Evolutionary conservation across 768 basidiomycete species (phyloP).

Genomic region (Lentinula sp.): DNA sequence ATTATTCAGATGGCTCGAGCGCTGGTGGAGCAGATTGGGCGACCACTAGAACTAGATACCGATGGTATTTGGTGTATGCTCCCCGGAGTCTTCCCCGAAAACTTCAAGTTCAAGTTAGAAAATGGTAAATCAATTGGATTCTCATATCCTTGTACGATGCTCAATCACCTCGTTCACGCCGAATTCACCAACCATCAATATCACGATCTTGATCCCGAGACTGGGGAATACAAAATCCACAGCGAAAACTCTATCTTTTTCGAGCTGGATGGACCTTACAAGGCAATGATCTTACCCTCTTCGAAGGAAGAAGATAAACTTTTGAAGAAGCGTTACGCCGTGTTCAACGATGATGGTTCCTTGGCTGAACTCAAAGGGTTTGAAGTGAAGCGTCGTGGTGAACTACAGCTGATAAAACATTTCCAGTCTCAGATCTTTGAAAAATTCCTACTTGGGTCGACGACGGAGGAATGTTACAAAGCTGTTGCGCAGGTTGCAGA

Average conservation of each 20-base stretch:
- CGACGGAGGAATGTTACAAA: conserved; percentile 92
- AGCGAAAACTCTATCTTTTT: conserved; percentile 99
- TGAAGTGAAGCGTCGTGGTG: conserved; percentile 96
- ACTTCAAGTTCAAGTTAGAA: conserved; percentile 89
- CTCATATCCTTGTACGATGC: conserved; percentile 99
- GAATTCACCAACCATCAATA: conserved; percentile 98
- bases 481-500: conserved; percentile 92
- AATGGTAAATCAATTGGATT: conserved; percentile 85
- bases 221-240: conserved; percentile 79
- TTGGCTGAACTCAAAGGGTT: conserved; percentile 99
- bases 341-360: conserved; percentile 96
- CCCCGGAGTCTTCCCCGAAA: conserved; percentile 95
- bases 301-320: conserved; percentile 99
- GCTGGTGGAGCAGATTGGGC: conserved; percentile 94
- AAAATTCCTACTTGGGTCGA: conserved; percentile 89
- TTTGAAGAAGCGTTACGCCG: conserved; percentile 97
- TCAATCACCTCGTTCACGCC: conserved; percentile 95
- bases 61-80: conserved; percentile 99
- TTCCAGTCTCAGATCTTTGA: conserved; percentile 99
- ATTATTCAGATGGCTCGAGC: conserved; percentile 99
- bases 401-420: conserved; percentile 97
- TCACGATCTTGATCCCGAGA: conserved; percentile 82
- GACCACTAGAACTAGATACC: conserved; percentile 95
- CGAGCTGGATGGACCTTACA: conserved; percentile 97
- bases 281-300: conserved; percentile 97